phyloP scores from a whole-genome alignment of 164 flowering plant genomes.

The Tetracentron sinense region DNA sequence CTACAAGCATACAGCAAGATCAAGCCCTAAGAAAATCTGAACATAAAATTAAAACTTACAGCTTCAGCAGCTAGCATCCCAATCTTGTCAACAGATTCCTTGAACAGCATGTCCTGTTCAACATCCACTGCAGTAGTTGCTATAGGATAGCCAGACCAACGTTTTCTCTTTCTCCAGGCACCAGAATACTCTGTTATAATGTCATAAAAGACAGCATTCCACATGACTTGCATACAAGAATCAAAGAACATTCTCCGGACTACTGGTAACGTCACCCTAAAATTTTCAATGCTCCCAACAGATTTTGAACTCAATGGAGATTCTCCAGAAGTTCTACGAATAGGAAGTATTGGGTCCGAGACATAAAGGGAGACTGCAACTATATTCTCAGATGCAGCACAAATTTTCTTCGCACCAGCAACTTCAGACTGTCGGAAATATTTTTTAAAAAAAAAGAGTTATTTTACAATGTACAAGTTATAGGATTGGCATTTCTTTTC shows the following conservation, averaged over 20 bases:
- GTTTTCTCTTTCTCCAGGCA: conserved; percentile 67
- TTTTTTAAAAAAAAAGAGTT: background rate
- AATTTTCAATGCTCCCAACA: conserved; percentile 56
- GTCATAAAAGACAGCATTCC: conserved; percentile 89
- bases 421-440: background rate
- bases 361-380: conserved; percentile 13
- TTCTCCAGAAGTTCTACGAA: conserved; percentile 8
- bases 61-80: conserved; percentile 19
- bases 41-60: conserved; percentile 27
- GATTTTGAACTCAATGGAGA: conserved; percentile 32
- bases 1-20: conserved; percentile 3
- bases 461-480: background rate
- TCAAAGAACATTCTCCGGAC: conserved; percentile 42
- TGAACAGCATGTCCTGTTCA: conserved; percentile 9
- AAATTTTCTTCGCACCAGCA: conserved; percentile 10
- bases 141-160: conserved; percentile 41
- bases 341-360: conserved; percentile 9
- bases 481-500: too few relatives aligned
- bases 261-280: conserved; percentile 29
- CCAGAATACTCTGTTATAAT: conserved; percentile 43
- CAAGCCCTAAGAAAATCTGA: background rate
- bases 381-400: conserved; percentile 15
- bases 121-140: conserved; percentile 6
- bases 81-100: conserved; percentile 2
- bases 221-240: conserved; percentile 67